These are phyloP conservation scores for Backusella psychrophila DNA, from an alignment of 192 early-diverging fungal genomes.

Conservation along the genomic window DNA sequence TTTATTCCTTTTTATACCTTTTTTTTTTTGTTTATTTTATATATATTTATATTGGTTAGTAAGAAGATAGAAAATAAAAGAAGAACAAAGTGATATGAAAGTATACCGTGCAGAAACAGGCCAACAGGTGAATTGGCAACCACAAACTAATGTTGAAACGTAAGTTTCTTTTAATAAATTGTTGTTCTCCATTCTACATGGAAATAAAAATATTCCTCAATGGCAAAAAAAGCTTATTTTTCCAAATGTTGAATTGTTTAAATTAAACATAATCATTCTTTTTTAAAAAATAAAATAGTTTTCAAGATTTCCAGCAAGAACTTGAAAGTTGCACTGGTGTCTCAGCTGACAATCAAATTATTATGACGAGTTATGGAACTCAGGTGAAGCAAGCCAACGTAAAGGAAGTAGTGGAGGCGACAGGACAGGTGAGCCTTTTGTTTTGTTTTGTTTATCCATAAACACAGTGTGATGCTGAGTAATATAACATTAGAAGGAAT, in stretches of 20 bases:
- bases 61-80: neutral
- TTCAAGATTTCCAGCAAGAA: constrained; percentile 28
- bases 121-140: constrained; percentile 33
- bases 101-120: constrained; percentile 58
- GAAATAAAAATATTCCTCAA: neutral
- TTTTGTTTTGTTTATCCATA: neutral
- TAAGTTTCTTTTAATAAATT: constrained; percentile 7
- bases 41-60: neutral
- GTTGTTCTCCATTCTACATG: neutral
- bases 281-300: constrained; percentile 11
- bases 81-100: constrained; percentile 35
- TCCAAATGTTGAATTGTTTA: neutral
- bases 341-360: constrained; percentile 44
- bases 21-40: neutral
- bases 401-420: constrained; percentile 40
- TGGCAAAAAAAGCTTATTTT: neutral
- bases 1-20: neutral
- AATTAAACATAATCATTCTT: neutral
- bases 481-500: constrained; percentile 40
- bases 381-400: constrained; percentile 47
- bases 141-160: constrained; percentile 6
- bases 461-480: neutral
- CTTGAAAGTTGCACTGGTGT: constrained; percentile 45
- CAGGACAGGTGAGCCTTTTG: constrained; percentile 39
- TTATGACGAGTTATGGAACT: constrained; percentile 51